A percentile compares a stretch with the other conserved stretches of the same genome.
Conservation (phyloP, 768 basidiomycete species). For the Mycena polygramma region DNA sequence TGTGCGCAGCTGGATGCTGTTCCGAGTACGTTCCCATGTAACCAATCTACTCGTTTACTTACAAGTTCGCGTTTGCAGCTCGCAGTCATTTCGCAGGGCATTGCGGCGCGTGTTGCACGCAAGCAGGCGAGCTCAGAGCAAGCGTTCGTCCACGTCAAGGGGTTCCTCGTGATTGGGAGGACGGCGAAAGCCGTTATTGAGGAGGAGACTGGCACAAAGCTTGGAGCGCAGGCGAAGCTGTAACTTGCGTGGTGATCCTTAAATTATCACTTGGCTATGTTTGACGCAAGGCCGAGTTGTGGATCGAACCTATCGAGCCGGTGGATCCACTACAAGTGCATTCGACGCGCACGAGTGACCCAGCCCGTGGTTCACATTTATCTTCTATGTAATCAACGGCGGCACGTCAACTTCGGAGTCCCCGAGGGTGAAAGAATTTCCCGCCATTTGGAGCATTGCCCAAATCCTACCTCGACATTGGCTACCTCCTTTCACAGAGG, state of each 20-base stretch:
- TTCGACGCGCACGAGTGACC: too few relatives aligned
- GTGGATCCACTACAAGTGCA: too few relatives aligned
- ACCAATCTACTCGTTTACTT: background rate
- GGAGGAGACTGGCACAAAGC: slow-evolving; percentile 63
- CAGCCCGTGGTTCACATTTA: too few relatives aligned
- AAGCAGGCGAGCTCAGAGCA: slow-evolving; percentile 91
- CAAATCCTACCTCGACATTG: too few relatives aligned
- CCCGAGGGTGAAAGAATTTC: too few relatives aligned
- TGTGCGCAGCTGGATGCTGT: slow-evolving; percentile 88
- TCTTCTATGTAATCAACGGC: too few relatives aligned
- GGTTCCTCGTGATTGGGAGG: slow-evolving; percentile 74
- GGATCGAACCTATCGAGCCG: too few relatives aligned
- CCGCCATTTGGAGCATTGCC: too few relatives aligned
- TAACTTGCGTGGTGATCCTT: background rate
- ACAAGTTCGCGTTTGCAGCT: slow-evolving; percentile 55
- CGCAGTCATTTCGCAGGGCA: slow-evolving; percentile 89
- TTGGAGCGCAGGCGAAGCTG: slow-evolving; percentile 38
- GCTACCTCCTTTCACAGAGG: too few relatives aligned
- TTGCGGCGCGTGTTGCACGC: slow-evolving; percentile 87
- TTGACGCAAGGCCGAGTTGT: too few relatives aligned
- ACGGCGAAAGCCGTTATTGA: slow-evolving; percentile 73
- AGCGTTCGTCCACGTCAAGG: slow-evolving; percentile 60
- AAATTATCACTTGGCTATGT: too few relatives aligned
- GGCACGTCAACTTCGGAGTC: too few relatives aligned
- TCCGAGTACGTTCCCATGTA: slow-evolving; percentile 66